These are phyloP conservation scores for Candida argentea DNA, from an alignment of 805 yeast species.

Conservation along the genomic window DNA sequence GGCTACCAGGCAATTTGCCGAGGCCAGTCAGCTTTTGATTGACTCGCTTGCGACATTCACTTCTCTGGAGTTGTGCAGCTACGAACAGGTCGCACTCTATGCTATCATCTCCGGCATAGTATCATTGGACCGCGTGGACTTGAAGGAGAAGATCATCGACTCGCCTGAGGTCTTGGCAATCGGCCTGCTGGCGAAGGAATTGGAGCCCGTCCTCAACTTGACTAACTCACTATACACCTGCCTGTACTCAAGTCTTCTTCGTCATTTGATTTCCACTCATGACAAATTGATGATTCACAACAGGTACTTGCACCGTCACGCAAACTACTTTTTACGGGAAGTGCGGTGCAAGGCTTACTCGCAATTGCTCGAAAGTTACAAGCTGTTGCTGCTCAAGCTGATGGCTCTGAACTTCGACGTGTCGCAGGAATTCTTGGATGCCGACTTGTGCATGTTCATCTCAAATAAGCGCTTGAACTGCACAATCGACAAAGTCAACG, in stretches of 20 bases:
- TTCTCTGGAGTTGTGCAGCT: conserved; percentile 78
- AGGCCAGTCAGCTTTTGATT: conserved; percentile 75
- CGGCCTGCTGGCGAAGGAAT: conserved; percentile 54
- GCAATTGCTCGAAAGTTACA: conserved; percentile 89
- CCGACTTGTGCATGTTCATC: conserved; percentile 79
- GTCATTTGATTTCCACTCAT: conserved; percentile 65
- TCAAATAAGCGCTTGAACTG: conserved; percentile 92
- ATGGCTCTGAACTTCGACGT: conserved; percentile 95
- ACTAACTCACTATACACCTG: conserved; percentile 83
- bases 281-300: conserved; percentile 55
- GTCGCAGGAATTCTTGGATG: conserved; percentile 76
- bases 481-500: conserved; percentile 91
- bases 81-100: conserved; percentile 82
- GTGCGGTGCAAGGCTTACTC: conserved; percentile 92
- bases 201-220: conserved; percentile 74
- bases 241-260: conserved; percentile 74
- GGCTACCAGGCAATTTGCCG: conserved; percentile 78
- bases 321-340: conserved; percentile 80
- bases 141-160: conserved; percentile 78
- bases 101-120: conserved; percentile 85
- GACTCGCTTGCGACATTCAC: conserved; percentile 95
- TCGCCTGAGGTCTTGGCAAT: conserved; percentile 88
- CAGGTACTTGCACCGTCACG: conserved; percentile 64
- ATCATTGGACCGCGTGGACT: conserved; percentile 69
- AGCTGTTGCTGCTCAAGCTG: conserved; percentile 76